Percentiles rank a stretch among this genome's conserved stretches.
Evolutionary conservation across 164 flowering plant species (phyloP).

Genomic region (Berberis thunbergii): DNA sequence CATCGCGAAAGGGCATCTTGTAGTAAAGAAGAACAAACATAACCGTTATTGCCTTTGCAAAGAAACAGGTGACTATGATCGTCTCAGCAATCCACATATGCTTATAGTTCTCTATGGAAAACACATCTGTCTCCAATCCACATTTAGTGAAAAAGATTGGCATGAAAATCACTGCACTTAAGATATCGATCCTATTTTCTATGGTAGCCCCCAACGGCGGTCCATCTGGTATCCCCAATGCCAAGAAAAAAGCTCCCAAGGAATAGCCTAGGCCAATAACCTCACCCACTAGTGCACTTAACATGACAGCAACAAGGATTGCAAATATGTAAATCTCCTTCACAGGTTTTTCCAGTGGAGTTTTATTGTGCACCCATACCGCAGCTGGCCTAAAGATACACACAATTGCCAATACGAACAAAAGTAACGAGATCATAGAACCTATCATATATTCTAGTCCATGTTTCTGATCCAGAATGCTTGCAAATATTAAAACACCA

Average conservation of each 20-base stretch:
- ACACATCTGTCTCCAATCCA: neutral
- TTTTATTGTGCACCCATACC: neutral
- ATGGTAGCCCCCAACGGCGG: slow-evolving; percentile 39
- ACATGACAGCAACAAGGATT: neutral
- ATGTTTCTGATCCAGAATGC: neutral
- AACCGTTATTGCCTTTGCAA: neutral
- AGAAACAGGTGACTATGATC: neutral
- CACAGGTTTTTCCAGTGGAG: neutral
- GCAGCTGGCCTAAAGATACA: neutral
- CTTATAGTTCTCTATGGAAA: neutral
- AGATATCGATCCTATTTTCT: slow-evolving; percentile 19
- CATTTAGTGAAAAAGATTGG: slow-evolving; percentile 8
- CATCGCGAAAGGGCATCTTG: neutral
- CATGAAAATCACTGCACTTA: slow-evolving; percentile 13
- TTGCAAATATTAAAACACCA: neutral
- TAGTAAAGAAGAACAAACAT: neutral
- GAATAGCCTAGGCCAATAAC: neutral
- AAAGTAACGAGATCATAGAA: too few relatives aligned
- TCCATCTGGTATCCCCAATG: slow-evolving; percentile 39
- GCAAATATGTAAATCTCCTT: neutral
- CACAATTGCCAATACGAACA: neutral
- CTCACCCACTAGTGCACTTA: neutral
- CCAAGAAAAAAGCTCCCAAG: slow-evolving; percentile 18
- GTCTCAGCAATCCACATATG: neutral
- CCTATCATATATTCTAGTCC: neutral